Conservation (phyloP, 129 eudicot genomes). For the Arctium minus region DNA sequence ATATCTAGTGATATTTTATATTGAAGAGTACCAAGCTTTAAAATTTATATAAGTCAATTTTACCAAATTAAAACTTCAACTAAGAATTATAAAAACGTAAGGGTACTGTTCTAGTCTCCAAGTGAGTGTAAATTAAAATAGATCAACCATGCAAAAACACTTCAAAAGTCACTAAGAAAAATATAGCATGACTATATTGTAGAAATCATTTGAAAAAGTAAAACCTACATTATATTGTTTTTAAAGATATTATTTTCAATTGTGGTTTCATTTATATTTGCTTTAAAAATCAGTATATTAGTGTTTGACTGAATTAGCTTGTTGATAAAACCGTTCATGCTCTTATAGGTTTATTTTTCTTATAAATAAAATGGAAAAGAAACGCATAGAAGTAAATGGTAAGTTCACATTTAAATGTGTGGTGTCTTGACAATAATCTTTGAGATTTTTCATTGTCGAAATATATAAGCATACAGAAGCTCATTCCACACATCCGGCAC, state of each 20-base stretch:
- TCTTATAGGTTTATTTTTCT: neutral
- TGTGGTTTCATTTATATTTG: neutral
- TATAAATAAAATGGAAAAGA: neutral
- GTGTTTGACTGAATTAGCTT: neutral
- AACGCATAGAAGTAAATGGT: neutral
- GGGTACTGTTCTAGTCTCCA: too few species aligned
- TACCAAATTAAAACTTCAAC: too few species aligned
- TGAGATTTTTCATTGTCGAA: slow-evolving; percentile 26
- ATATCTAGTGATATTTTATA: too few species aligned
- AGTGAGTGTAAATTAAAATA: neutral
- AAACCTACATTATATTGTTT: neutral
- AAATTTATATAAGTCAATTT: too few species aligned
- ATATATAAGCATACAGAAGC: slow-evolving; percentile 54
- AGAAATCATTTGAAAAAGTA: neutral
- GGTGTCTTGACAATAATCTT: neutral
- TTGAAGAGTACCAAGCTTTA: too few species aligned
- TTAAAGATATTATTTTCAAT: neutral
- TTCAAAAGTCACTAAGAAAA: neutral
- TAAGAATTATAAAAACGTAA: too few species aligned
- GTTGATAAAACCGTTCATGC: neutral
- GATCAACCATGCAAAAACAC: neutral
- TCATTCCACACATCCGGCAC: slow-evolving; percentile 89
- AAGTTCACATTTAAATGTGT: neutral
- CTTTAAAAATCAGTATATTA: neutral
- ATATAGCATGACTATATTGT: neutral